These are phyloP conservation scores for Allomyces javanicus DNA, from an alignment of 192 early-diverging fungal genomes.

Conservation along the genomic window DNA sequence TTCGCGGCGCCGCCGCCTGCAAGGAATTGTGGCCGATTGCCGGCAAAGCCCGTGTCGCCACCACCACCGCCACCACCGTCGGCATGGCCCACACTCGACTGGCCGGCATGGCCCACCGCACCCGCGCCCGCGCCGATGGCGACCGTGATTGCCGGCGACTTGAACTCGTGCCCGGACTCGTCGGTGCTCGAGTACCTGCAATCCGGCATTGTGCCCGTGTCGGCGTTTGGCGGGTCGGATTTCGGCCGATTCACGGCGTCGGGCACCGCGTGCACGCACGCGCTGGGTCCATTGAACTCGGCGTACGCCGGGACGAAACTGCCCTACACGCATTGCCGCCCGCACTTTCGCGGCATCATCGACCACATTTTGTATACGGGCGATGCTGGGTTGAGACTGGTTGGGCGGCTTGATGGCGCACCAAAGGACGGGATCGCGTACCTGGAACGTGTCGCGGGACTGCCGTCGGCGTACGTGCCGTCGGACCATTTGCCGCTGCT, in stretches of 20 bases:
- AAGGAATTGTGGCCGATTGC: no score
- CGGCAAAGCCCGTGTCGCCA: neutral
- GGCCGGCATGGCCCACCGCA: no score
- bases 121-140: neutral
- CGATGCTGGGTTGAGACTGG: no score
- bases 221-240: slow-evolving; percentile 1
- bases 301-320: neutral
- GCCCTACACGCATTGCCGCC: slow-evolving; percentile 1
- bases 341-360: slow-evolving; percentile 3
- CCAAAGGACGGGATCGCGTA: no score
- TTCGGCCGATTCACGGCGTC: slow-evolving; percentile 3
- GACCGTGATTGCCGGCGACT: slow-evolving; percentile 2
- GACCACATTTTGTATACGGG: slow-evolving; percentile 4
- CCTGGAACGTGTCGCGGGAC: no score
- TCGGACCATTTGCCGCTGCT: no score
- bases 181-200: slow-evolving; percentile 1
- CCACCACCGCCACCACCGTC: no score
- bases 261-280: neutral
- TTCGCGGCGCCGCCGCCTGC: no score
- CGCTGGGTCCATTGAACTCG: neutral
- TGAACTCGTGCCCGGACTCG: slow-evolving; percentile 1
- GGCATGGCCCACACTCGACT: no score
- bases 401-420: no score
- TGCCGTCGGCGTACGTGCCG: no score
- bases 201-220: neutral